Conservation (phyloP, 108 stramenopile species). For the Fragilaria crotonensis region DNA sequence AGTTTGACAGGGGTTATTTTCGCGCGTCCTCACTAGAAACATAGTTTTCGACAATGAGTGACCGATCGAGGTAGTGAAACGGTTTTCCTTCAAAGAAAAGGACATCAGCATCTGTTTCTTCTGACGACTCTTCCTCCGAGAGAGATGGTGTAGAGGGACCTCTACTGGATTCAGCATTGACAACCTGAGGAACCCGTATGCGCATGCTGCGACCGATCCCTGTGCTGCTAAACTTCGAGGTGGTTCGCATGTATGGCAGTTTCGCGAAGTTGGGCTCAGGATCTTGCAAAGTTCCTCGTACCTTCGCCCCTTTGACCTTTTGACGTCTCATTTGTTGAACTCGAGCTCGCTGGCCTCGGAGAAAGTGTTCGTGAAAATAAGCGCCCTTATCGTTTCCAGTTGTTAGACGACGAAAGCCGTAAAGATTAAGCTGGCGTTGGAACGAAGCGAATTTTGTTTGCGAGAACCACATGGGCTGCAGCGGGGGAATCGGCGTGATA, state of each 20-base stretch:
- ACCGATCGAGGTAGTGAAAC: constrained; percentile 9
- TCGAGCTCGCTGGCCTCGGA: constrained; percentile 23
- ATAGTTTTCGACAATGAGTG: not conserved
- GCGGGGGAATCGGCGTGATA: no score
- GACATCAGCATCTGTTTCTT: no score
- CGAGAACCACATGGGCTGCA: constrained; percentile 66
- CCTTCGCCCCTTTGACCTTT: constrained; percentile 70
- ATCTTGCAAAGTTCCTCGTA: constrained; percentile 35
- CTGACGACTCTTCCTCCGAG: no score
- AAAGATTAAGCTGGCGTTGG: constrained; percentile 63
- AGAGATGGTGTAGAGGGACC: no score
- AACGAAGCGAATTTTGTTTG: constrained; percentile 31
- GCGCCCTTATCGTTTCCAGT: constrained; percentile 25
- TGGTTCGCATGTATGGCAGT: no score
- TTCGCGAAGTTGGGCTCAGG: no score
- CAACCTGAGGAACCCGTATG: no score
- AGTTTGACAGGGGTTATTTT: no score
- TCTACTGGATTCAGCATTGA: no score
- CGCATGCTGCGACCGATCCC: not conserved
- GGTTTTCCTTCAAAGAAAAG: constrained; percentile 10
- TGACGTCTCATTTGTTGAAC: constrained; percentile 34
- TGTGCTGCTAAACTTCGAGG: no score
- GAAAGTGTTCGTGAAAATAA: constrained; percentile 34
- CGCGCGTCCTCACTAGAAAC: not conserved
- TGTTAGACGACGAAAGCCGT: constrained; percentile 67